A percentile compares a stretch with the other conserved stretches of the same genome.
Conservation (phyloP, 1,284 basidiomycete genomes). For the Puccinia polysora region DNA sequence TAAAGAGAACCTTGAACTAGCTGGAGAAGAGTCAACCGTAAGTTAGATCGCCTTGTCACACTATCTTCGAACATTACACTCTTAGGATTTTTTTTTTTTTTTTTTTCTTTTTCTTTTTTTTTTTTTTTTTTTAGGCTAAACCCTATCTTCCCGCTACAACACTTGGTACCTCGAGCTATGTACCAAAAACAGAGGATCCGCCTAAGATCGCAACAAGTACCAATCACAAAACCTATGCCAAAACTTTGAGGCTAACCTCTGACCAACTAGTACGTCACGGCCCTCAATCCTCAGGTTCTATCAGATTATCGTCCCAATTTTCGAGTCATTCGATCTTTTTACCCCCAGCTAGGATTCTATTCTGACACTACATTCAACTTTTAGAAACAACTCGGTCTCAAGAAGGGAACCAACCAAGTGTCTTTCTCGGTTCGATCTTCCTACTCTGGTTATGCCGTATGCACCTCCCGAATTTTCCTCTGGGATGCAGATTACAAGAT, state of each 20-base stretch:
- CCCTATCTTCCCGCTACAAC: not conserved
- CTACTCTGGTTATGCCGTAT: slow-evolving; percentile 77
- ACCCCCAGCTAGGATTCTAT: slow-evolving; percentile 1
- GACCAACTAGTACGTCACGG: slow-evolving; percentile 66
- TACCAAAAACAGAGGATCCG: slow-evolving; percentile 48
- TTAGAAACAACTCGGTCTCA: slow-evolving; percentile 75
- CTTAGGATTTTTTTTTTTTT: not conserved
- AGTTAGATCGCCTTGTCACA: not conserved
- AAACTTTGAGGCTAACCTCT: slow-evolving; percentile 80
- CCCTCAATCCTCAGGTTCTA: not conserved
- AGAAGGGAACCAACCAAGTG: slow-evolving; percentile 82
- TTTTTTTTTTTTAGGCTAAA: slow-evolving; percentile 2
- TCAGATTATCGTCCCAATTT: not conserved
- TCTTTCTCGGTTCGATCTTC: slow-evolving; percentile 83
- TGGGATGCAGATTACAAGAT: slow-evolving; percentile 88
- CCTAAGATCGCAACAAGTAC: not conserved
- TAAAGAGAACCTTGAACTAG: not conserved
- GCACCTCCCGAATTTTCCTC: slow-evolving; percentile 87
- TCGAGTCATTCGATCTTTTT: too few relatives aligned
- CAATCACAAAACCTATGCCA: slow-evolving; percentile 66
- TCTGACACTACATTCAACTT: not conserved
- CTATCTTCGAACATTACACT: not conserved
- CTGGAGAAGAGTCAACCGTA: slow-evolving; percentile 16
- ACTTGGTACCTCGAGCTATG: not conserved
- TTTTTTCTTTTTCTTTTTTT: too few relatives aligned